Evolutionary conservation across 2,329 filamentous ascomycete species (phyloP), one percentile per base, ranked within the genome.

Genomic region (Aspergillus pseudotamarii): DNA sequence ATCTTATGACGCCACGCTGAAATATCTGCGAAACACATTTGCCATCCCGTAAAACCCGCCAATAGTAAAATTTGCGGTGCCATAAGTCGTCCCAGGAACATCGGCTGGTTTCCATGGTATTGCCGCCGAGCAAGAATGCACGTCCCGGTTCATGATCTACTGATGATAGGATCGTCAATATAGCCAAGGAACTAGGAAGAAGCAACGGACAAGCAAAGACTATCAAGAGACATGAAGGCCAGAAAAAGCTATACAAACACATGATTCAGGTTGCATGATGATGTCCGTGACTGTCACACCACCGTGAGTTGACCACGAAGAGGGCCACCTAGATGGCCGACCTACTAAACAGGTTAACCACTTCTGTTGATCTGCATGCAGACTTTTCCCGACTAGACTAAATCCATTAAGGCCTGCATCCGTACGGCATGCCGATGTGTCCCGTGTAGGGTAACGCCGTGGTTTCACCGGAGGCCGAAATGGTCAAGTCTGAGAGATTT

Each of bases 381-480:
- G 51, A 55, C 32, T 55, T 55, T 55, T 55, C 32, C 32, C n/a
- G 14, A 14, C 51, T 55, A 55, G 34, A 41, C 51, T 38, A 4
- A 36, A 50, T 54, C 19, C n/a, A 21, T n/a, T 36, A 55, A 55
- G 51, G 51, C 21, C 32, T 41, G 11, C 6, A 19, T 38, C 32
- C 32, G 32, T 38, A 55, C 58, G 61, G 61, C 61, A 63, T 63
- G 61, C 61, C 61, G 61, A 62, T 56, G 16, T 41, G 30, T n/a
- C 23, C 54, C n/a, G n/a, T 21, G 51, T 55, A 55, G 32, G 32
- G n/a, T 55, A 55, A 36, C 21, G 23, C 58, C 54, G 59, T 56
- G 43, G 54, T 30, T 56, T 64, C 62, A 64, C 62, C 62, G 62
- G 58, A 58, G 43, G 26, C 62, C 59, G 59, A 61, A 64, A 51